Evolutionary conservation across 176 grass and related monocot genomes (phyloP).

Genomic region (Aegilops longissima): DNA sequence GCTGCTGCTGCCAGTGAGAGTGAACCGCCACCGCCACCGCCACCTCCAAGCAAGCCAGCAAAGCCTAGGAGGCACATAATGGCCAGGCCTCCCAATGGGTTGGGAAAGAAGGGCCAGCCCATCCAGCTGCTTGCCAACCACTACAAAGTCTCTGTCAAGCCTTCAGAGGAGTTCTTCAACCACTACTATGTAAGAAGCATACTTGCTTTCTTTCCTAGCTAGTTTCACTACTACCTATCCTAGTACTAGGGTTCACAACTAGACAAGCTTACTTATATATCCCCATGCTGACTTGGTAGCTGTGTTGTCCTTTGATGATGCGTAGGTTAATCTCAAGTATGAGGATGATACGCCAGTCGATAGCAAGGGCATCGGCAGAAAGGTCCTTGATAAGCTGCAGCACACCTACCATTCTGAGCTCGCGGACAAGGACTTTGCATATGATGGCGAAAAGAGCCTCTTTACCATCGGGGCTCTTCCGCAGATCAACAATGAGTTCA

Average conservation of each 20-base stretch:
- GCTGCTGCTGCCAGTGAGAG: too few relatives aligned
- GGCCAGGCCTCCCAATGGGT: constrained; percentile 40
- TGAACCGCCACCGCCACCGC: not conserved
- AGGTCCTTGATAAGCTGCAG: constrained; percentile 64
- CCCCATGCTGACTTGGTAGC: not conserved
- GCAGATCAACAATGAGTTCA: constrained; percentile 59
- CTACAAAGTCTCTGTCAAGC: constrained; percentile 57
- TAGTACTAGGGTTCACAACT: not conserved
- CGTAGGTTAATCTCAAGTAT: constrained; percentile 63
- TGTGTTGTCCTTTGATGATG: not conserved
- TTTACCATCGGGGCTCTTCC: constrained; percentile 64
- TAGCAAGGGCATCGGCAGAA: constrained; percentile 56
- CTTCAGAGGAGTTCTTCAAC: constrained; percentile 53
- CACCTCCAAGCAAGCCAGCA: not conserved
- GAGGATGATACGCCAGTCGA: constrained; percentile 56
- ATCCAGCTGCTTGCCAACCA: constrained; percentile 70
- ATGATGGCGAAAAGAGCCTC: constrained; percentile 66
- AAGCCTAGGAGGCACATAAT: constrained; percentile 52
- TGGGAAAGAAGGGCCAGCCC: constrained; percentile 47
- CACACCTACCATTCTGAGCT: constrained; percentile 49
- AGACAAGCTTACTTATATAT: not conserved
- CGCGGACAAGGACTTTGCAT: constrained; percentile 59
- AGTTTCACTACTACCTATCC: not conserved
- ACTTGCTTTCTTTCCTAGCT: not conserved
- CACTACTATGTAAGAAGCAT: constrained; percentile 76